A percentile compares a stretch with the other conserved stretches of the same genome.
These are phyloP conservation scores for Fusarium austroafricanum DNA, from an alignment of 2,329 filamentous ascomycete species.

Conservation along the genomic window DNA sequence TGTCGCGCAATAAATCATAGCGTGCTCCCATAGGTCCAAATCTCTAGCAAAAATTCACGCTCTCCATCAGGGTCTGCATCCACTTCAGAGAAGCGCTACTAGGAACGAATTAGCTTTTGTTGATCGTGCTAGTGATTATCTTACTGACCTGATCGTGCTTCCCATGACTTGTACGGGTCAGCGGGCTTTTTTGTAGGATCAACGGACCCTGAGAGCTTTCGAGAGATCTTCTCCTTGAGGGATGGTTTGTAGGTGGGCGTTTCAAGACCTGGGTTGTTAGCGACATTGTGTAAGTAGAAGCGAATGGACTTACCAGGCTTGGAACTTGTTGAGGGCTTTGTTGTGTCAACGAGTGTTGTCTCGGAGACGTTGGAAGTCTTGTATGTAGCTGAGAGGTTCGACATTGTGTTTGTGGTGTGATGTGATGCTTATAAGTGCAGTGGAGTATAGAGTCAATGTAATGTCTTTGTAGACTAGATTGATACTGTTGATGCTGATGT, in stretches of 20 bases:
- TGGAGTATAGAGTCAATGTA: background rate
- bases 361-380: conserved; percentile 40
- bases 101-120: conserved; percentile 1
- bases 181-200: conserved; percentile 39
- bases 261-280: conserved; percentile 26
- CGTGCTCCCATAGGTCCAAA: conserved; percentile 1
- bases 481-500: conserved; percentile 8
- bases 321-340: conserved; percentile 19
- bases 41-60: conserved; percentile 5
- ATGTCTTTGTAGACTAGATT: background rate
- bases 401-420: conserved; percentile 17
- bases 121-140: background rate
- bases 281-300: fast-evolving
- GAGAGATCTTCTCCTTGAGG: conserved; percentile 41
- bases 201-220: conserved; percentile 35
- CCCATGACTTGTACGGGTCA: conserved; percentile 44
- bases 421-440: background rate
- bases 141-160: conserved; percentile 42
- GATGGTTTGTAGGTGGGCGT: conserved; percentile 21
- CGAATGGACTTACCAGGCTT: conserved; percentile 32
- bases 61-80: background rate
- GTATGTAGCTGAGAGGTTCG: conserved; percentile 37
- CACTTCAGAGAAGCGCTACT: conserved; percentile 38
- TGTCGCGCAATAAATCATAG: background rate
- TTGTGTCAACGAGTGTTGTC: conserved; percentile 40